Evolutionary conservation across 1,284 basidiomycete genomes (phyloP).

Genomic region (Heterobasidion annosum): DNA sequence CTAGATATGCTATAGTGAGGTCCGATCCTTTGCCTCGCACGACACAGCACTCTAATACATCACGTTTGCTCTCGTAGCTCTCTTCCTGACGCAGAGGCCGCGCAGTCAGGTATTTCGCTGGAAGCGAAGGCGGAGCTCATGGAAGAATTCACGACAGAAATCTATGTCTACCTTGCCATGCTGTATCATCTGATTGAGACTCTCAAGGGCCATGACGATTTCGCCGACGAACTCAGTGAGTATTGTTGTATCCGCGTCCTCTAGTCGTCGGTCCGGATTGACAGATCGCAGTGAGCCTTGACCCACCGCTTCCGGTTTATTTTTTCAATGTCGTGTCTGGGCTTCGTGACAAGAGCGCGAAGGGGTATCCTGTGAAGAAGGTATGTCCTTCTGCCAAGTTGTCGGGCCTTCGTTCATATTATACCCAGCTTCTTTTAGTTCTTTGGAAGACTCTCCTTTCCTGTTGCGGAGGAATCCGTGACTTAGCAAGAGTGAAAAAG

Average conservation of each 20-base stretch:
- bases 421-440: slow-evolving; percentile 75
- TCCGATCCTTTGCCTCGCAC: slow-evolving; percentile 31
- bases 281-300: slow-evolving; percentile 71
- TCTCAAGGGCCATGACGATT: slow-evolving; percentile 85
- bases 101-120: slow-evolving; percentile 57
- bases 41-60: background rate
- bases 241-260: slow-evolving; percentile 13
- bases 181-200: slow-evolving; percentile 91
- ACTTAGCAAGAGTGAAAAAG: slow-evolving; percentile 78
- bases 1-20: slow-evolving; percentile 62
- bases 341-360: slow-evolving; percentile 89
- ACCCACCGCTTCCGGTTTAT: slow-evolving; percentile 90
- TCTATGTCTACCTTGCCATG: slow-evolving; percentile 88
- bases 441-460: slow-evolving; percentile 94
- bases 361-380: slow-evolving; percentile 95
- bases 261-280: slow-evolving; percentile 9
- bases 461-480: slow-evolving; percentile 88
- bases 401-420: slow-evolving; percentile 5
- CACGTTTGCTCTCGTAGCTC: slow-evolving; percentile 32
- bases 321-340: slow-evolving; percentile 85
- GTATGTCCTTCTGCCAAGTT: slow-evolving; percentile 26
- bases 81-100: slow-evolving; percentile 62
- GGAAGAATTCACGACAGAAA: slow-evolving; percentile 84
- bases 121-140: slow-evolving; percentile 71
- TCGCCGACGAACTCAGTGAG: slow-evolving; percentile 93